Evolutionary conservation across 139 green algal species (phyloP).

Genomic region (Diplosphaera chodatii): DNA sequence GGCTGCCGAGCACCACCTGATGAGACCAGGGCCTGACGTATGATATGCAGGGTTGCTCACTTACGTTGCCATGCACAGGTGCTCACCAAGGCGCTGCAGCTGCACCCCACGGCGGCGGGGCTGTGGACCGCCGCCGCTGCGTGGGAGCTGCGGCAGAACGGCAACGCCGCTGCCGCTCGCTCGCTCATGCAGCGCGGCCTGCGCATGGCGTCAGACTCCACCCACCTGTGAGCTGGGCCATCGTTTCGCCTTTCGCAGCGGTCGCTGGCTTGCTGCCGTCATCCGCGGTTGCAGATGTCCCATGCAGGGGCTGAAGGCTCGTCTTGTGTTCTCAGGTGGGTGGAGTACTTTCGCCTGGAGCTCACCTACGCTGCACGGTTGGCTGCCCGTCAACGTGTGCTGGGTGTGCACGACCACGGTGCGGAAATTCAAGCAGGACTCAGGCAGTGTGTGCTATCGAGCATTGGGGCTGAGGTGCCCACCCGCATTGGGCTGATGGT

Average conservation of each 20-base stretch:
- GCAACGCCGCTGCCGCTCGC: slow-evolving; percentile 70
- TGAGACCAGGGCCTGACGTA: not conserved
- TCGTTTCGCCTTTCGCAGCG: too few species aligned
- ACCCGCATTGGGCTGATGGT: too few species aligned
- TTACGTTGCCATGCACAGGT: slow-evolving; percentile 32
- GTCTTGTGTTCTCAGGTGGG: too few species aligned
- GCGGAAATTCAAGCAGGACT: not conserved
- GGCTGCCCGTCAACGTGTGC: slow-evolving; percentile 48
- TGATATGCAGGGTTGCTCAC: not conserved
- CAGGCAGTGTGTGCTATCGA: too few species aligned
- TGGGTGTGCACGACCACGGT: slow-evolving; percentile 48
- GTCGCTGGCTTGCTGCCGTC: too few species aligned
- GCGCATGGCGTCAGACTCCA: slow-evolving; percentile 57
- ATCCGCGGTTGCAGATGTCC: too few species aligned
- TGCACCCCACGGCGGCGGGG: slow-evolving; percentile 69
- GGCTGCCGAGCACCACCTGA: not conserved
- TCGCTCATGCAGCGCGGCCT: slow-evolving; percentile 90
- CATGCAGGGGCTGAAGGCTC: too few species aligned
- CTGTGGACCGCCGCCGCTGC: slow-evolving; percentile 85
- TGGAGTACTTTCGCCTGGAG: slow-evolving; percentile 83
- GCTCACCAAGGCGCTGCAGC: slow-evolving; percentile 71
- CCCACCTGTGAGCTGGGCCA: too few species aligned
- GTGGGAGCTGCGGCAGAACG: slow-evolving; percentile 83
- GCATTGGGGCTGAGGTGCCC: too few species aligned
- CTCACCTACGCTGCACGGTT: slow-evolving; percentile 78